phyloP scores from a whole-genome alignment of 306 rosid species.

The Quercus agrifolia region DNA sequence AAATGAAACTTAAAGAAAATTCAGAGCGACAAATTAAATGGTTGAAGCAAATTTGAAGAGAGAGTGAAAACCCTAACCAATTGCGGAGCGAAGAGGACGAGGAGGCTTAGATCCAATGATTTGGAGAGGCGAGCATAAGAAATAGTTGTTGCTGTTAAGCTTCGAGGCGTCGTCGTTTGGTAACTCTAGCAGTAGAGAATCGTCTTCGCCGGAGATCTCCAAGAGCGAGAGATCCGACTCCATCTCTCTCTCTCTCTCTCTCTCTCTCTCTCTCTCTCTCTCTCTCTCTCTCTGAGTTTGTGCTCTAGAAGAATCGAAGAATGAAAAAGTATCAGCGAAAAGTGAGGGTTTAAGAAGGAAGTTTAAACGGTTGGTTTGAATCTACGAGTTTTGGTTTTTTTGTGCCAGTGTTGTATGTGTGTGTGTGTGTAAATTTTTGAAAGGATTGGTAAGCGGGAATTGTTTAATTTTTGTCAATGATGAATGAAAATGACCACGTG shows the following conservation, averaged over 20 bases:
- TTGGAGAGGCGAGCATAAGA: slow-evolving; percentile 74
- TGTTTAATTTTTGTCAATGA: neutral
- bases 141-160: slow-evolving; percentile 17
- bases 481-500: neutral
- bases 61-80: slow-evolving; percentile 47
- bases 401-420: neutral
- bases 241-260: slow-evolving; percentile 24
- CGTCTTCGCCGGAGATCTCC: slow-evolving; percentile 73
- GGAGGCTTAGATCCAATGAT: slow-evolving; percentile 39
- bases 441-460: slow-evolving; percentile 52
- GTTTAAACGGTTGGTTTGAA: neutral
- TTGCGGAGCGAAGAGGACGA: slow-evolving; percentile 8
- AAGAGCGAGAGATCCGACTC: slow-evolving; percentile 66
- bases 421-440: slow-evolving; percentile 33
- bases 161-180: slow-evolving; percentile 11
- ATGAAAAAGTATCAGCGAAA: neutral
- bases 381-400: neutral
- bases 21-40: neutral
- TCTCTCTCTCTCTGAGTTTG: neutral
- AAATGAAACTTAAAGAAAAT: neutral
- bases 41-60: neutral
- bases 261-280: neutral
- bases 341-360: neutral
- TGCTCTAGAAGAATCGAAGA: slow-evolving; percentile 6
- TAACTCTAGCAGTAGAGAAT: slow-evolving; percentile 47